Evolutionary conservation across 108 stramenopile genomes (phyloP).

Genomic region (Skeletonema grethae): DNA sequence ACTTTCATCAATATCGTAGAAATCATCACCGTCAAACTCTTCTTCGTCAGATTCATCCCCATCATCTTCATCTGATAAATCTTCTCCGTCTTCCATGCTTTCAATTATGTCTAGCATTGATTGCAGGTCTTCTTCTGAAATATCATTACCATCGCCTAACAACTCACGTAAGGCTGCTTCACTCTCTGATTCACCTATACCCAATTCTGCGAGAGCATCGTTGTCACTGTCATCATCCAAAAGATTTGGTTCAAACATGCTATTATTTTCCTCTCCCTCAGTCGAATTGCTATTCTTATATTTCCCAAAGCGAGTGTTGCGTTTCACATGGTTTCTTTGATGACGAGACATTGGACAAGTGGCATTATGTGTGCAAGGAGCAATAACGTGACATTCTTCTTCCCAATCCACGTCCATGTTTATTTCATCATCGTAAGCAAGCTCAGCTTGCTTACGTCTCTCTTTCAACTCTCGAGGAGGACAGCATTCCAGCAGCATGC

Average conservation of each 20-base stretch:
- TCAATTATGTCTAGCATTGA: slow-evolving; percentile 31
- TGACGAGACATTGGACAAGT: slow-evolving; percentile 78
- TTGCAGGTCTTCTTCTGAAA: slow-evolving; percentile 32
- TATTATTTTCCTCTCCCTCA: slow-evolving; percentile 18
- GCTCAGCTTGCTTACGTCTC: slow-evolving; percentile 23
- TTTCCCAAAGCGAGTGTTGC: slow-evolving; percentile 42
- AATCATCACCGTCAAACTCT: slow-evolving; percentile 17
- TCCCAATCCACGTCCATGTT: slow-evolving; percentile 15
- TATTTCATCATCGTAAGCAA: slow-evolving; percentile 1
- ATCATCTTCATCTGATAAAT: slow-evolving; percentile 27
- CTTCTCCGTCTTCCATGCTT: slow-evolving; percentile 28
- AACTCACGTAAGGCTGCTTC: slow-evolving; percentile 29
- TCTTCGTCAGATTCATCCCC: slow-evolving; percentile 46
- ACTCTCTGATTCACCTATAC: slow-evolving; percentile 12
- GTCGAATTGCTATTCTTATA: slow-evolving; percentile 16
- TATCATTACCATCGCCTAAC: slow-evolving; percentile 18
- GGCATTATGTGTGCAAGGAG: slow-evolving; percentile 86
- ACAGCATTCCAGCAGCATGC: slow-evolving; percentile 82
- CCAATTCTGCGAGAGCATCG: slow-evolving; percentile 17
- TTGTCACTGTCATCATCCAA: slow-evolving; percentile 9
- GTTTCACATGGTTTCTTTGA: slow-evolving; percentile 53
- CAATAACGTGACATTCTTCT: slow-evolving; percentile 77
- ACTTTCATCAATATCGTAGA: slow-evolving; percentile 13
- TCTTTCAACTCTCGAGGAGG: slow-evolving; percentile 52
- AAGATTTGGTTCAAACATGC: background rate